Evolutionary conservation across 257 asterid species (phyloP).

Genomic region (Anisodus acutangulus): DNA sequence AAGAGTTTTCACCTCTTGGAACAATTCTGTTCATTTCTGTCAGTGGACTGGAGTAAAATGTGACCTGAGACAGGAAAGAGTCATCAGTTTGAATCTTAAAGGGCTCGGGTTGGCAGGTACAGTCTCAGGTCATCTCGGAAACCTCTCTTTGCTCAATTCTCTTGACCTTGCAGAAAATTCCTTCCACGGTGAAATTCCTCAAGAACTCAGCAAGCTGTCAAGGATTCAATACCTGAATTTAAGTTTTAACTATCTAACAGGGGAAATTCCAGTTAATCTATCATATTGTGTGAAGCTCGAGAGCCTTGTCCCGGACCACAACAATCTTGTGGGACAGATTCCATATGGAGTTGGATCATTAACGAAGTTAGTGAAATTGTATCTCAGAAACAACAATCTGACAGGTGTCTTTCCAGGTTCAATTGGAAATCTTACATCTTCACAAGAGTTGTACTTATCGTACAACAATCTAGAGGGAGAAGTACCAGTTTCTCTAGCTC

Average conservation of each 20-base stretch:
- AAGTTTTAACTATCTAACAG: slow-evolving; percentile 45
- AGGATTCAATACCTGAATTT: slow-evolving; percentile 45
- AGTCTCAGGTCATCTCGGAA: slow-evolving; percentile 47
- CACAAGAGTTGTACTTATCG: slow-evolving; percentile 45
- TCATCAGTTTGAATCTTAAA: slow-evolving; percentile 44
- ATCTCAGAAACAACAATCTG: slow-evolving; percentile 52
- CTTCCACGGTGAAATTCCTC: slow-evolving; percentile 45
- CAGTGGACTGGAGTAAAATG: slow-evolving; percentile 56
- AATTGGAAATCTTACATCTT: slow-evolving; percentile 54
- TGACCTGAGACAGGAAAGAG: slow-evolving; percentile 34
- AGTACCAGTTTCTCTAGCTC: slow-evolving; percentile 42
- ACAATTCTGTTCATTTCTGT: slow-evolving; percentile 44
- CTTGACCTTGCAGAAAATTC: slow-evolving; percentile 52
- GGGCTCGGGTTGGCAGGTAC: slow-evolving; percentile 42
- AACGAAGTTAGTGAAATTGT: slow-evolving; percentile 29
- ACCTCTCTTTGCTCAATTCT: slow-evolving; percentile 42
- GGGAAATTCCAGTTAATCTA: slow-evolving; percentile 44
- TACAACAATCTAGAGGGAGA: slow-evolving; percentile 44
- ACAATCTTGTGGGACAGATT: slow-evolving; percentile 40
- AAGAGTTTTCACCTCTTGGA: slow-evolving; percentile 46
- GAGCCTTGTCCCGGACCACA: slow-evolving; percentile 42
- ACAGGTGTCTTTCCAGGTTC: slow-evolving; percentile 53
- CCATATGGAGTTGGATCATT: slow-evolving; percentile 35
- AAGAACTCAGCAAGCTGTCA: slow-evolving; percentile 43
- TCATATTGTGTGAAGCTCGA: slow-evolving; percentile 40